Base-by-base conservation (phyloP, 768 basidiomycete genomes). In the Tylopilus intermedius region DNA sequence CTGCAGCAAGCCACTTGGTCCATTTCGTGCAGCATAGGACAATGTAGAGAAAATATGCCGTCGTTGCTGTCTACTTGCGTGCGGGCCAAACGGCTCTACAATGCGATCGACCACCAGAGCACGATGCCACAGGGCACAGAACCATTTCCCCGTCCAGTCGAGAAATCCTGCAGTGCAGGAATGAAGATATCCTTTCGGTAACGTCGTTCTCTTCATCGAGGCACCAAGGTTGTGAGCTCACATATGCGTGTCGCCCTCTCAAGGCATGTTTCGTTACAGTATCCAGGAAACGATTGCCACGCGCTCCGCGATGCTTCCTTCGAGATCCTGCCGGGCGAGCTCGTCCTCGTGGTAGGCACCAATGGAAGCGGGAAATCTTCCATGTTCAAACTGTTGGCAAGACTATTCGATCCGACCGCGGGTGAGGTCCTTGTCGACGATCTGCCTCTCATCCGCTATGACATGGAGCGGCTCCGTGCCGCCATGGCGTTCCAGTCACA, bases 401-500 rank as follows among this genome's bases (percentile, higher is more conserved):
- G 79, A 1, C 59, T 81, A 4, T 81, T 78, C 58, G 75, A 79
- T 45, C 72, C 75, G 0, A 69, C 71, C 0, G 63, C 67, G 0
- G 82, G 80, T 0, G 58, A 71, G 7, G 62, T 83, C 5, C 59
- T 75, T 14, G 66, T 82, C 32, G 76, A 83, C 48, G 74, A 71
- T 7, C 35, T 62, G 3, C 69, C 73, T 0, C 72, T 76, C 10
- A 51, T 63, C 2, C 55, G 64, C 0, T 82, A 79, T 37, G 62
- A 67, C 9, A 52, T 70, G 0, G 57, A 62, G 6, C 72, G 76
- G 32, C 63, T 83, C 3, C 77, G 78, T 15, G 62, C 61, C 0
- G 68, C 78, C 1, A 78, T 75, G 29, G 71, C 76, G 0, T 70
- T 77, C 24, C 72, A 83, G 15, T 74, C 76, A 0, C 82, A 82